phyloP scores from a whole-genome alignment of 2,329 filamentous ascomycete genomes.

The Alternaria tenuissima region DNA sequence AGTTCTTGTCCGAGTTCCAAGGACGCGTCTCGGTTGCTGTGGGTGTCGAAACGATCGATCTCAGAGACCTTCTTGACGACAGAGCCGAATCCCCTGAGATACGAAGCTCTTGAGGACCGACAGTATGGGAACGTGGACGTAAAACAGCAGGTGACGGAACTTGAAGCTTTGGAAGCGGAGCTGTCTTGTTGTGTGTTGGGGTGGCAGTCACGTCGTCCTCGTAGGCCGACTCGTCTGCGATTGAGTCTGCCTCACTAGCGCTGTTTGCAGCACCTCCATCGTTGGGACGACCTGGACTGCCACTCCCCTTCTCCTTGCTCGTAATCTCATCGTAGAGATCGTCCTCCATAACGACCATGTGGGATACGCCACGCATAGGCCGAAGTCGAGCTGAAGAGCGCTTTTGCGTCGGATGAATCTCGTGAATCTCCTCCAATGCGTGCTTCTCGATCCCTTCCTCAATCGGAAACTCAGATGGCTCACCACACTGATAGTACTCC shows the following conservation, averaged over 20 bases:
- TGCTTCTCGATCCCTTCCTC: slow-evolving; percentile 51
- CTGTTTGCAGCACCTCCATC: slow-evolving; percentile 14
- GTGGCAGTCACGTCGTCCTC: slow-evolving; percentile 14
- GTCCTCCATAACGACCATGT: slow-evolving; percentile 46
- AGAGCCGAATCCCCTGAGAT: slow-evolving; percentile 31
- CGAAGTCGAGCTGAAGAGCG: slow-evolving; percentile 47
- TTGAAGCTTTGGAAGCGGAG: slow-evolving; percentile 33
- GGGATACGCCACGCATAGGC: slow-evolving; percentile 43
- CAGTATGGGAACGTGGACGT: slow-evolving; percentile 35
- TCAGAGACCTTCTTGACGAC: slow-evolving; percentile 37
- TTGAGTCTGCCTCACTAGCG: slow-evolving; percentile 23
- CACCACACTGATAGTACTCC: slow-evolving; percentile 49
- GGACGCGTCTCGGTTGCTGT: slow-evolving; percentile 51
- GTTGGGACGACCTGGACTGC: slow-evolving; percentile 10
- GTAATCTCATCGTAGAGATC: slow-evolving; percentile 45
- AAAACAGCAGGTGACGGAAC: slow-evolving; percentile 33
- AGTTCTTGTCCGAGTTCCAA: slow-evolving; percentile 60
- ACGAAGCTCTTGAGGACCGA: slow-evolving; percentile 26
- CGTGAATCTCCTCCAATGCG: slow-evolving; percentile 42
- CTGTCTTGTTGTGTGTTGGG: slow-evolving; percentile 26
- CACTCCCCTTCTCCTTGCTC: slow-evolving; percentile 26
- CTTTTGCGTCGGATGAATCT: slow-evolving; percentile 41
- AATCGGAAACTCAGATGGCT: slow-evolving; percentile 43
- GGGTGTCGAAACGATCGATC: slow-evolving; percentile 35
- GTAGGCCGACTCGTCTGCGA: slow-evolving; percentile 12